Evolutionary conservation across 163 green algal genomes (phyloP).

Genomic region (Coccomyxa subellipsoidea): DNA sequence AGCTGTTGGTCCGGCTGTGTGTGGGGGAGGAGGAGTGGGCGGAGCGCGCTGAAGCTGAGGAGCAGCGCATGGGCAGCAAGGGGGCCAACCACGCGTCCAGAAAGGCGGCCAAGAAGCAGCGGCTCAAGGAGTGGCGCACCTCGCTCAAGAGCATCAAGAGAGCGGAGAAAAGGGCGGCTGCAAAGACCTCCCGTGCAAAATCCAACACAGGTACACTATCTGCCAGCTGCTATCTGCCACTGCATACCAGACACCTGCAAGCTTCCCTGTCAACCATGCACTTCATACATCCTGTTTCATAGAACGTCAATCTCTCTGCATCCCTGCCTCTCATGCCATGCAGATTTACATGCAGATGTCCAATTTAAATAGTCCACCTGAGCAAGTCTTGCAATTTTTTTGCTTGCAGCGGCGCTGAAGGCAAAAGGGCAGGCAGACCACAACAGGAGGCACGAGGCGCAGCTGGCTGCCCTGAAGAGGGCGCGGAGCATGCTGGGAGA

Average conservation of each 20-base stretch:
- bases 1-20: conserved; percentile 20
- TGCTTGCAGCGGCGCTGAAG: neutral
- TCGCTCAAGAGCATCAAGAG: neutral
- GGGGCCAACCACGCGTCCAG: conserved; percentile 13
- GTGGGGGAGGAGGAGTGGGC: conserved; percentile 11
- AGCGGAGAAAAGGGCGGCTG: neutral
- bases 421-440: neutral
- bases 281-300: no score
- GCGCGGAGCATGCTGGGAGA: neutral
- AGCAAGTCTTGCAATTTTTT: no score
- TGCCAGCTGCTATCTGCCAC: neutral
- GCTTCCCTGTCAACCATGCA: no score
- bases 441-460: neutral
- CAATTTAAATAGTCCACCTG: no score
- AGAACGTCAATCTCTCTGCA: no score
- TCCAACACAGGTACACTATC: neutral
- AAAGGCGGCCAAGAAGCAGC: conserved; percentile 16
- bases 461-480: neutral
- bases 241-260: no score
- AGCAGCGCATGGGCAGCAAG: neutral
- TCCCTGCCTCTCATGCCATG: no score
- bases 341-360: no score
- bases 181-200: neutral
- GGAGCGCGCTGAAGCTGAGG: neutral
- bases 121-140: conserved; percentile 7